A percentile compares a stretch with the other conserved stretches of the same genome.
Conservation (phyloP, 768 basidiomycete genomes). For the Botryobasidium botryosum region DNA sequence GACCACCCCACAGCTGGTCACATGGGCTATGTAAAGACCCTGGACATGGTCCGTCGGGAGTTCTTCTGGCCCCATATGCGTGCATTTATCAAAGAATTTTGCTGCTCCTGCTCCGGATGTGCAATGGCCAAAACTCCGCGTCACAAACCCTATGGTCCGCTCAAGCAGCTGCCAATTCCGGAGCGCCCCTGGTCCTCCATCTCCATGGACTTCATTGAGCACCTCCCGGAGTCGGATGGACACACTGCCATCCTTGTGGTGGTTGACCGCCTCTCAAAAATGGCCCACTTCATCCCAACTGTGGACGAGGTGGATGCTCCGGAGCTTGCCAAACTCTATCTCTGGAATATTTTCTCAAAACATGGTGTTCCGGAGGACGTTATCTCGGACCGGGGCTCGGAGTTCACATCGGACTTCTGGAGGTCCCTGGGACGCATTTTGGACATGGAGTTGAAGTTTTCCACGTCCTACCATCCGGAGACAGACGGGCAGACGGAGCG, state of each 20-base stretch:
- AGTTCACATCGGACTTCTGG: conserved; percentile 16
- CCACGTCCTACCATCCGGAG: conserved; percentile 25
- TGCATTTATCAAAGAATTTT: conserved; percentile 14
- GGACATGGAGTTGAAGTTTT: conserved; percentile 14
- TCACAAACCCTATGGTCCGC: neutral
- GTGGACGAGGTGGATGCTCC: neutral
- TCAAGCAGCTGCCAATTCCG: conserved; percentile 7
- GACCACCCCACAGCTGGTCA: no score
- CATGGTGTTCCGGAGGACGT: conserved; percentile 7
- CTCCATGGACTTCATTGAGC: conserved; percentile 12
- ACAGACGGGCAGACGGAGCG: conserved; percentile 25
- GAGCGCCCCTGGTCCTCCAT: conserved; percentile 4
- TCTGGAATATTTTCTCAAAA: conserved; percentile 8
- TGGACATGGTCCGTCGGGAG: no score
- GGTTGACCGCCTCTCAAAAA: conserved; percentile 12
- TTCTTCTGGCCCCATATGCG: conserved; percentile 24
- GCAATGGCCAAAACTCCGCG: conserved; percentile 7
- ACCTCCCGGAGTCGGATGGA: conserved; percentile 12
- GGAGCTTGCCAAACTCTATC: conserved; percentile 7
- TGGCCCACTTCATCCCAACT: conserved; percentile 10
- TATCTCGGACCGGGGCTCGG: conserved; percentile 3
- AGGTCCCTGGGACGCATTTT: conserved; percentile 13
- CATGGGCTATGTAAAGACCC: no score
- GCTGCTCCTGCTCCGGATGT: conserved; percentile 8
- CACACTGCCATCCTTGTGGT: conserved; percentile 9